phyloP scores from a whole-genome alignment of 2,329 filamentous ascomycete genomes.

The Paraconiothyrium sp. region DNA sequence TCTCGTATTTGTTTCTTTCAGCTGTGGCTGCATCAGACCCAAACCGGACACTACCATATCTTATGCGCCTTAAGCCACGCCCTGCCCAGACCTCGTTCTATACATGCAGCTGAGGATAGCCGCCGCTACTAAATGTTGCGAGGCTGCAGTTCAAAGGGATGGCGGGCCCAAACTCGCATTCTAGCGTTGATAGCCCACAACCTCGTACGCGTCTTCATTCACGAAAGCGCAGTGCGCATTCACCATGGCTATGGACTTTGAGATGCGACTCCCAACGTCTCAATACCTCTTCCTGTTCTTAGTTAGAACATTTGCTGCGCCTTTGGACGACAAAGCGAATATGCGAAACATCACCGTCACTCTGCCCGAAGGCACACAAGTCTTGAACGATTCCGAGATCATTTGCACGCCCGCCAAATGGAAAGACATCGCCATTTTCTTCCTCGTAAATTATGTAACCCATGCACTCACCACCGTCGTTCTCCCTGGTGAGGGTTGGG shows the following conservation, averaged over 20 bases:
- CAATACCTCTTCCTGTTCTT: neutral
- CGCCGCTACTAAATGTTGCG: neutral
- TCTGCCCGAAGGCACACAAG: constrained; percentile 1
- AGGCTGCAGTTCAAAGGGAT: neutral
- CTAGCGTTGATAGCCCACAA: neutral
- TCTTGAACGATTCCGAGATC: constrained; percentile 1
- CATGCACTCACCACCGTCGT: constrained; percentile 13
- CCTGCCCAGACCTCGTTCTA: constrained; percentile 2
- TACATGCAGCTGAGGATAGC: constrained; percentile 7
- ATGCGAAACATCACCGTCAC: constrained; percentile 11
- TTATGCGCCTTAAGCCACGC: constrained; percentile 1
- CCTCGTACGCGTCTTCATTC: neutral
- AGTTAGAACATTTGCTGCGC: neutral
- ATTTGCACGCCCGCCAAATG: constrained; percentile 14
- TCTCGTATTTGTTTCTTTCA: constrained; percentile 11
- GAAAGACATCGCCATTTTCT: constrained; percentile 13
- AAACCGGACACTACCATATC: neutral
- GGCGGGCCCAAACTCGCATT: neutral
- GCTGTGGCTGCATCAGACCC: constrained; percentile 10
- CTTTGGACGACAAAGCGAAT: neutral
- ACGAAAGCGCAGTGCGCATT: neutral
- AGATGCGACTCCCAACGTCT: neutral
- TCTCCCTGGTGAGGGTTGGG: constrained; percentile 14
- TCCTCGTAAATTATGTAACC: constrained; percentile 12
- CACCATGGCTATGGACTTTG: neutral